A percentile compares a stretch with the other conserved stretches of the same genome.
These are phyloP conservation scores for Nelumbo lutea DNA, from an alignment of 164 flowering plant species.

Conservation along the genomic window DNA sequence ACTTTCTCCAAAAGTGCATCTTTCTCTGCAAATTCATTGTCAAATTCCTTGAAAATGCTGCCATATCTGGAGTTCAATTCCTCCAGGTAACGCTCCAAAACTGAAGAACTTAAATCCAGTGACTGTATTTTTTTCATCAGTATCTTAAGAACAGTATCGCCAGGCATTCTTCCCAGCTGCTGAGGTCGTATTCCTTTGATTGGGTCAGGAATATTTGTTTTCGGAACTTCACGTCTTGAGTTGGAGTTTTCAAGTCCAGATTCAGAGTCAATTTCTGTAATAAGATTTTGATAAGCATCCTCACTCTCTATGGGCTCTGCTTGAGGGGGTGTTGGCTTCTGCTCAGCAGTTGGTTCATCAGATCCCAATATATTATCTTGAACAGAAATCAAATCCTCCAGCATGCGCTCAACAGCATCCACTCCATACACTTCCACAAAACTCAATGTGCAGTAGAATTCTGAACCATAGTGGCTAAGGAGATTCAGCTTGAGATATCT, in stretches of 20 bases:
- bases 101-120: slow-evolving; percentile 71
- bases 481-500: slow-evolving; percentile 76
- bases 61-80: slow-evolving; percentile 76
- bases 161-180: slow-evolving; percentile 81
- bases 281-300: slow-evolving; percentile 20
- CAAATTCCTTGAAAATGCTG: slow-evolving; percentile 62
- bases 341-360: slow-evolving; percentile 31
- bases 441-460: slow-evolving; percentile 93
- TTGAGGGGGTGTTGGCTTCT: slow-evolving; percentile 20
- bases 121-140: slow-evolving; percentile 90
- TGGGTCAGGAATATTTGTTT: slow-evolving; percentile 44
- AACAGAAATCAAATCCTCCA: slow-evolving; percentile 81
- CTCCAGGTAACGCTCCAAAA: slow-evolving; percentile 79
- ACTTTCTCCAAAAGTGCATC: slow-evolving; percentile 47
- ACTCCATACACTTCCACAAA: slow-evolving; percentile 85
- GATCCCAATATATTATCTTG: slow-evolving; percentile 35
- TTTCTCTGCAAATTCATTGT: slow-evolving; percentile 58
- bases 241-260: slow-evolving; percentile 21
- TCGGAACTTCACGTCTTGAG: slow-evolving; percentile 25
- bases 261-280: slow-evolving; percentile 31
- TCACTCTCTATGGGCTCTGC: slow-evolving; percentile 27
- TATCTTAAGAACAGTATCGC: slow-evolving; percentile 91
- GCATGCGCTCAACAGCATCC: slow-evolving; percentile 94
- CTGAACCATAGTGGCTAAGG: slow-evolving; percentile 84
- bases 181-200: slow-evolving; percentile 55